phyloP scores from a whole-genome alignment of 345 rosid genomes.

The Salix purpurea region DNA sequence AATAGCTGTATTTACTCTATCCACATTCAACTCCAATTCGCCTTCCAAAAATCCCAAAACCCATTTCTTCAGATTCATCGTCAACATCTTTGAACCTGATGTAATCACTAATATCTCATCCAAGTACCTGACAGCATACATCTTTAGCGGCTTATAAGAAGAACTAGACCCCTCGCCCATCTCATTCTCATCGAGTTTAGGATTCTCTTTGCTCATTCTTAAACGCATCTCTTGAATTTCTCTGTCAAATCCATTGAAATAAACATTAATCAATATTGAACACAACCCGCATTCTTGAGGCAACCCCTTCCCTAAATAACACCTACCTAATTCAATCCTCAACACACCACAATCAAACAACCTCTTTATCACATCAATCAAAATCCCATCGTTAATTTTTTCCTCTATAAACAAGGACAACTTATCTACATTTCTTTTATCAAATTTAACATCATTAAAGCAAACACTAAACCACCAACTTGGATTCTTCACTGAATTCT shows the following conservation, averaged over 20 bases:
- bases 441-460: slow-evolving; percentile 40
- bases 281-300: slow-evolving; percentile 82
- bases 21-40: slow-evolving; percentile 58
- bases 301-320: slow-evolving; percentile 62
- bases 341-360: slow-evolving; percentile 54
- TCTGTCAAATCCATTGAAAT: slow-evolving; percentile 66
- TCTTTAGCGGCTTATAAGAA: slow-evolving; percentile 60
- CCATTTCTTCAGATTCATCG: slow-evolving; percentile 57
- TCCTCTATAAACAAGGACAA: slow-evolving; percentile 50
- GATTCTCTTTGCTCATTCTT: slow-evolving; percentile 45
- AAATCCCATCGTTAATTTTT: slow-evolving; percentile 52
- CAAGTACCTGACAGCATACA: slow-evolving; percentile 74
- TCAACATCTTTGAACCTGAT: slow-evolving; percentile 67
- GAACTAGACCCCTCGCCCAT: slow-evolving; percentile 31
- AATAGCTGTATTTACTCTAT: slow-evolving; percentile 54
- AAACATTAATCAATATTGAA: slow-evolving; percentile 63
- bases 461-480: slow-evolving; percentile 84
- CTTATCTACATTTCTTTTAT: slow-evolving; percentile 38
- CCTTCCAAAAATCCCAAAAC: slow-evolving; percentile 52
- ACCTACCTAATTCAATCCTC: slow-evolving; percentile 60
- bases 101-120: slow-evolving; percentile 79
- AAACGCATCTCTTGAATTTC: slow-evolving; percentile 64
- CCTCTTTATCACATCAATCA: slow-evolving; percentile 50
- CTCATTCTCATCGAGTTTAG: slow-evolving; percentile 33
- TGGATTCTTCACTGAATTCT: slow-evolving; percentile 65